Conservation (phyloP, 768 basidiomycete genomes). For the Lentinula guzmanii region DNA sequence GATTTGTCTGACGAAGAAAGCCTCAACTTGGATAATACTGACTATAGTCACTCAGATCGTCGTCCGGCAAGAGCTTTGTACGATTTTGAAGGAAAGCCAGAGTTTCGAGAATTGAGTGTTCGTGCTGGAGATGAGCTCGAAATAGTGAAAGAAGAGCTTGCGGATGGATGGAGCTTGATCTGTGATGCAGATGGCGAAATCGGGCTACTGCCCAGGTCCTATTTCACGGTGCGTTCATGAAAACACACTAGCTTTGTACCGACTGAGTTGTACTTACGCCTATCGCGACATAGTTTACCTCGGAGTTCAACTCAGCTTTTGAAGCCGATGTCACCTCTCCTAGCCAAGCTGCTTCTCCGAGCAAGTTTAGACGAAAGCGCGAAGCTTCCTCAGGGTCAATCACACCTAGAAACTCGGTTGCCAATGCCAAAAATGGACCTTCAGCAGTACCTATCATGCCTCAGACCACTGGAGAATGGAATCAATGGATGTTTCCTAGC, state of each 20-base stretch:
- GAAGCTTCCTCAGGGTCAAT: constrained; percentile 38
- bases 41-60: constrained; percentile 16
- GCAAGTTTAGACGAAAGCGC: constrained; percentile 16
- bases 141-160: constrained; percentile 64
- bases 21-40: constrained; percentile 24
- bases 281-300: constrained; percentile 45
- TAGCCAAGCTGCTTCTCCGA: constrained; percentile 4
- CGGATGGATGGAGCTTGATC: constrained; percentile 80
- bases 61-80: constrained; percentile 65
- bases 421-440: neutral
- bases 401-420: constrained; percentile 31
- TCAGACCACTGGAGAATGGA: constrained; percentile 60
- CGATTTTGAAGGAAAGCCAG: constrained; percentile 67
- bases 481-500: constrained; percentile 53
- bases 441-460: constrained; percentile 38
- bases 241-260: neutral
- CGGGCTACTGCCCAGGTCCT: constrained; percentile 62
- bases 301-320: constrained; percentile 52
- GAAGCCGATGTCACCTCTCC: constrained; percentile 29
- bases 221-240: constrained; percentile 57
- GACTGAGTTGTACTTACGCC: no score
- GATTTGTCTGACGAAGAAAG: constrained; percentile 12
- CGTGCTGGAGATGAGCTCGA: constrained; percentile 66
- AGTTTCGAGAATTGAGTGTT: constrained; percentile 67
- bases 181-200: constrained; percentile 50